Percentiles rank a stretch among this genome's conserved stretches.
These are phyloP conservation scores for Yamadazyma triangularis DNA, from an alignment of 1,139 yeast species.

Conservation along the genomic window DNA sequence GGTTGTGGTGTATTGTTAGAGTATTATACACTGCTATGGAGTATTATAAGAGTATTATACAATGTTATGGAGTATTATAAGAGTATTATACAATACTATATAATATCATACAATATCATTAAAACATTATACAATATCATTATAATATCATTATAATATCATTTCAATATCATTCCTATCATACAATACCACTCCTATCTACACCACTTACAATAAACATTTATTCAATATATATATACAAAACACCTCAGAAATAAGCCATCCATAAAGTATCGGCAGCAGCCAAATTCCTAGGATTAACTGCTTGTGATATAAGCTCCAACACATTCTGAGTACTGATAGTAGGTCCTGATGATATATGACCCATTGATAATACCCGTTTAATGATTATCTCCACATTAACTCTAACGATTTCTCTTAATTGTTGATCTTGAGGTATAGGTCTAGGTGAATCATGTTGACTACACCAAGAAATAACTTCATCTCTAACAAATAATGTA, in stretches of 20 bases:
- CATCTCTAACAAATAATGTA: constrained; percentile 92
- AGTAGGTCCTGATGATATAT: constrained; percentile 63
- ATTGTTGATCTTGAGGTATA: constrained; percentile 68
- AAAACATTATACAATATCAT: too few relatives aligned
- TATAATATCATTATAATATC: too few relatives aligned
- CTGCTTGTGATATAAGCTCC: constrained; percentile 92
- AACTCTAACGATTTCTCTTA: constrained; percentile 81
- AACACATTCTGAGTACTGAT: constrained; percentile 93
- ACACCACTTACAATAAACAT: too few relatives aligned
- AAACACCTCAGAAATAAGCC: constrained; percentile 83
- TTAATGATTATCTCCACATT: constrained; percentile 85
- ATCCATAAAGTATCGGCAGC: constrained; percentile 92
- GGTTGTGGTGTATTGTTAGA: too few relatives aligned
- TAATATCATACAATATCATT: too few relatives aligned
- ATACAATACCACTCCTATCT: too few relatives aligned
- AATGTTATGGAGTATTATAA: too few relatives aligned
- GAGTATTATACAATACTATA: too few relatives aligned
- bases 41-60: too few relatives aligned
- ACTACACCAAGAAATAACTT: constrained; percentile 88
- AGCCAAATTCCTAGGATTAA: constrained; percentile 90
- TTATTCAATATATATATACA: too few relatives aligned
- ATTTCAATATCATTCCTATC: too few relatives aligned
- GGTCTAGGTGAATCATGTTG: constrained; percentile 70
- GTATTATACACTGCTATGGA: too few relatives aligned
- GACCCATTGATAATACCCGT: constrained; percentile 67